Base-by-base conservation (phyloP, 2,329 filamentous ascomycete genomes). In the Waltergamsia citrina region DNA sequence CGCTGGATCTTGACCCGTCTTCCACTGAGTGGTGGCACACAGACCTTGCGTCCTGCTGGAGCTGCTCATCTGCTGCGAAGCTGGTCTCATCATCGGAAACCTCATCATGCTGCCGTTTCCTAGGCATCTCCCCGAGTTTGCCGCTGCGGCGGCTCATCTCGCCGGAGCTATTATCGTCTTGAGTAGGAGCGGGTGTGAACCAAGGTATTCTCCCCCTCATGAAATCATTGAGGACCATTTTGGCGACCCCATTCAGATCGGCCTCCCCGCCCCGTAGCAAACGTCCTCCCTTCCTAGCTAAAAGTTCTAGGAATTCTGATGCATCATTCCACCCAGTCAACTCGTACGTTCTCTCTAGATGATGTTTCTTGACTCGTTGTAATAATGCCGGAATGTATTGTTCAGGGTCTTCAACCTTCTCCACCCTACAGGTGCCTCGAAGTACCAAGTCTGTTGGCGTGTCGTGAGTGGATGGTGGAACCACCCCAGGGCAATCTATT, bases 201-300 rank as follows among this genome's bases (percentile, higher is more conserved):
- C 93, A 98, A 2, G 92, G 92, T 18, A 96, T 85, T 60, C 90
- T 95, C 37, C 92, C 92, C 42, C 92, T 69, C 51, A 96, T 75
- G 54, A 96, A 98, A 52, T 98, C 92, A 49, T 94, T 96, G 39
- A 98, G 64, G 1, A 98, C 83, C 78, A 94, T 94, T 60, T 94
- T 94, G 2, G 92, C 92, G 31, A 94, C 87, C 48, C 88, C 87
- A 48, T 96, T 90, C 36, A 95, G 63, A 56, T 98, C 92, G 4
- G 90, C 83, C 55, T 96, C 92, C n/a, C 90, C 92, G 38, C 85
- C 90, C 53, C 86, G 87, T 12, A 96, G 65, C 15, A 98, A 62
- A 46, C 88, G 74, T 12, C 92, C 92, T 38, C 79, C 78, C 57
- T 95, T 96, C 37, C 88, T 71, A 7, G 88, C 90, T 3, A 98